phyloP scores from a whole-genome alignment of 179 eudicot genomes.

The Nepenthes alata region DNA sequence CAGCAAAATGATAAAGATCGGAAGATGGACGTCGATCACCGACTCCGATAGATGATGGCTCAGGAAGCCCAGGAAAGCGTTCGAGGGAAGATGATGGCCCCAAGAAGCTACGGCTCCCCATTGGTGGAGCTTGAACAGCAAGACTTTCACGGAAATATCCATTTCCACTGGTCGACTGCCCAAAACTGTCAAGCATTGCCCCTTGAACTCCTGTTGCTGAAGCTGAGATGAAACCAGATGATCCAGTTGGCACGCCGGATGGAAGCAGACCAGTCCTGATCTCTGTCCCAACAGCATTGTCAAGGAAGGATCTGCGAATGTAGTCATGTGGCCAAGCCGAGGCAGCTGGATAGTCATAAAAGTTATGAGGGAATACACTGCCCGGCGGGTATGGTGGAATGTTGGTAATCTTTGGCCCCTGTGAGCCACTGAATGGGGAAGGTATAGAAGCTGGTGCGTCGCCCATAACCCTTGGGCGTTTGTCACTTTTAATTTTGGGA shows the following conservation, averaged over 20 bases:
- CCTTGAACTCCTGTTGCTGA: background rate
- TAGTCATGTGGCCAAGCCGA: background rate
- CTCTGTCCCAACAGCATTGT: background rate
- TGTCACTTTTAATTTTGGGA: slow-evolving; percentile 13
- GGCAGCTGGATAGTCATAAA: background rate
- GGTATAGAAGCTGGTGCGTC: background rate
- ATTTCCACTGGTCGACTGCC: background rate
- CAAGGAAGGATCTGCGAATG: background rate
- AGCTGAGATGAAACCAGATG: background rate
- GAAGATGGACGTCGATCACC: background rate
- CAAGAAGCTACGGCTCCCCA: background rate
- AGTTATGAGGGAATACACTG: background rate
- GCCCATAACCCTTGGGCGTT: slow-evolving; percentile 16
- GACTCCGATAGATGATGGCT: background rate
- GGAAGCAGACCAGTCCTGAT: background rate
- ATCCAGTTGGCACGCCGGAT: background rate
- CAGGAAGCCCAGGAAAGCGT: background rate
- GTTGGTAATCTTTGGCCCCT: slow-evolving; percentile 3
- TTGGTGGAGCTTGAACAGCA: background rate
- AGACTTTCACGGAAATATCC: background rate
- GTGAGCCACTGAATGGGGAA: slow-evolving; percentile 6
- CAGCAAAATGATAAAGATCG: slow-evolving; percentile 2
- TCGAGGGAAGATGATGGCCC: background rate
- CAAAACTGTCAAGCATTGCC: background rate
- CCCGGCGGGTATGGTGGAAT: background rate